These are phyloP conservation scores for Naganishia vishniacii DNA, from an alignment of 768 basidiomycete genomes.

Conservation along the genomic window DNA sequence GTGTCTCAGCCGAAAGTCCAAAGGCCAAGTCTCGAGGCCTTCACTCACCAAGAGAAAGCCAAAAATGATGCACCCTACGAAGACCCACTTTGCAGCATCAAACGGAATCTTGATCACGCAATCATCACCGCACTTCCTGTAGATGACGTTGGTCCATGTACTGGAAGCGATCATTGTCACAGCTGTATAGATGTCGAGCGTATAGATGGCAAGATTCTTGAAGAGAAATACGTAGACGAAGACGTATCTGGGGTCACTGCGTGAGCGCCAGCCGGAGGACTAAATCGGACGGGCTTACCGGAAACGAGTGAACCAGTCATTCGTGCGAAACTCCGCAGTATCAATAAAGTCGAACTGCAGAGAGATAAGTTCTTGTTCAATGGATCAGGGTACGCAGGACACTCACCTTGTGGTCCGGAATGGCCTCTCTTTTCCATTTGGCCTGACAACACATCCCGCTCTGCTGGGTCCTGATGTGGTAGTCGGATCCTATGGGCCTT, in stretches of 20 bases:
- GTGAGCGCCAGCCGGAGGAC: neutral
- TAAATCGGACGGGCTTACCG: constrained; percentile 56
- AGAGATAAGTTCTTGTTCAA: neutral
- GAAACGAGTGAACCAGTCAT: constrained; percentile 75
- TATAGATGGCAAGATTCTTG: constrained; percentile 93
- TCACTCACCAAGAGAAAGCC: constrained; percentile 85
- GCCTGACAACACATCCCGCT: constrained; percentile 61
- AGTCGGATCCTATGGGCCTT: too few species aligned
- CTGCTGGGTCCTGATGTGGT: neutral
- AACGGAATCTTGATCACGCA: constrained; percentile 81
- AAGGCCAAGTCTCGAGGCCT: neutral
- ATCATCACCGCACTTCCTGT: constrained; percentile 63
- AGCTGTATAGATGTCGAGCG: constrained; percentile 95
- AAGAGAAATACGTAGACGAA: constrained; percentile 88
- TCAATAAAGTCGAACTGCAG: constrained; percentile 93
- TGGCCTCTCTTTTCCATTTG: constrained; percentile 89
- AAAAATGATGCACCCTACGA: constrained; percentile 96
- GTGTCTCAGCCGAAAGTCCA: neutral
- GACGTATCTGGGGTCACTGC: constrained; percentile 62
- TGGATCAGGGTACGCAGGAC: neutral
- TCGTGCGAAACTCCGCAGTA: constrained; percentile 83
- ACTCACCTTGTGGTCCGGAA: constrained; percentile 91
- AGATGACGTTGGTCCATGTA: constrained; percentile 87
- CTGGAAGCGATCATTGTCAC: constrained; percentile 89
- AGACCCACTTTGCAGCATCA: constrained; percentile 86